A percentile compares a stretch with the other conserved stretches of the same genome.
Conservation (phyloP, 2,329 filamentous ascomycete genomes). For the Pyrenochaeta sp. region DNA sequence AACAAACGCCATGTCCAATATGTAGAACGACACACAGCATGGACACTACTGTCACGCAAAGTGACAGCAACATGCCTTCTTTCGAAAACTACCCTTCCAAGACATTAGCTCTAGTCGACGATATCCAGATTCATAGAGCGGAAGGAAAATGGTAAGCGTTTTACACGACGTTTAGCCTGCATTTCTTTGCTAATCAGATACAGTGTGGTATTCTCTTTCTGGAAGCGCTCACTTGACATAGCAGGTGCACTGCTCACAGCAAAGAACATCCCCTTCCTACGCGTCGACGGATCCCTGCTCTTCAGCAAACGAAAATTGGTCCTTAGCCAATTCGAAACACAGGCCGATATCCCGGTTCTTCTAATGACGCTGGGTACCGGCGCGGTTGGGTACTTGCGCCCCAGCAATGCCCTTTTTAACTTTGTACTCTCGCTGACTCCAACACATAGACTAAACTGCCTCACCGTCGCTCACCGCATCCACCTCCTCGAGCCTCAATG, state of each 20-base stretch:
- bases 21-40: not conserved
- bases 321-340: slow-evolving; percentile 31
- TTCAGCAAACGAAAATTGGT: slow-evolving; percentile 25
- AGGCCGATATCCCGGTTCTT: slow-evolving; percentile 26
- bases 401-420: slow-evolving; percentile 20
- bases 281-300: slow-evolving; percentile 35
- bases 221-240: slow-evolving; percentile 42
- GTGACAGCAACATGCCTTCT: not conserved
- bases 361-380: slow-evolving; percentile 47
- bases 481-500: slow-evolving; percentile 42
- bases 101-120: slow-evolving; percentile 24
- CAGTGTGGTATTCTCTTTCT: slow-evolving; percentile 49
- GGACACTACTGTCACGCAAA: not conserved
- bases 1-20: not conserved
- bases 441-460: not conserved
- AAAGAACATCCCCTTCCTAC: slow-evolving; percentile 32
- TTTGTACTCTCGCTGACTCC: not conserved
- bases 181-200: not conserved
- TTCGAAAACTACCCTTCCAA: slow-evolving; percentile 21
- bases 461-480: slow-evolving; percentile 25
- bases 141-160: slow-evolving; percentile 28
- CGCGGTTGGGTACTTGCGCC: slow-evolving; percentile 33
- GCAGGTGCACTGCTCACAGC: slow-evolving; percentile 26
- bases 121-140: slow-evolving; percentile 22
- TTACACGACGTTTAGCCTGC: too few relatives aligned